phyloP scores from a whole-genome alignment of 306 rosid species.

The Begonia masoniana region DNA sequence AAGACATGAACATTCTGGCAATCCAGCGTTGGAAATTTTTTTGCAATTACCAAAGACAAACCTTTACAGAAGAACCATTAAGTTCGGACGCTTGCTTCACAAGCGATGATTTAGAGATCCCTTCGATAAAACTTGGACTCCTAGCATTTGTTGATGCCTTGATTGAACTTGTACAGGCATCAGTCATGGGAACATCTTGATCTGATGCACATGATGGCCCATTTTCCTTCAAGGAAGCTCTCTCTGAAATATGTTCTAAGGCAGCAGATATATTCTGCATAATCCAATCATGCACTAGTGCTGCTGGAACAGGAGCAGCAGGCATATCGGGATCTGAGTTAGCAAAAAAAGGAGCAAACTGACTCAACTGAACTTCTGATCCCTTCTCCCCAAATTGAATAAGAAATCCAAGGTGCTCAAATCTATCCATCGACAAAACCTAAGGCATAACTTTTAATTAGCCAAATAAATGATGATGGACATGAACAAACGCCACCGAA shows the following conservation, averaged over 20 bases:
- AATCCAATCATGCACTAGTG: slow-evolving; percentile 89
- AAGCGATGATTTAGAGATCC: slow-evolving; percentile 80
- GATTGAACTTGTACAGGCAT: slow-evolving; percentile 47
- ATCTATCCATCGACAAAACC: slow-evolving; percentile 89
- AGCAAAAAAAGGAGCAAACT: slow-evolving; percentile 86
- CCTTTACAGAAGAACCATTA: slow-evolving; percentile 88
- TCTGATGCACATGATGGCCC: slow-evolving; percentile 59
- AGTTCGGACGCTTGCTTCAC: slow-evolving; percentile 79
- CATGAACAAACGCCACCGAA: no score
- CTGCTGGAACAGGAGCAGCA: slow-evolving; percentile 80
- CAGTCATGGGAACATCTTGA: slow-evolving; percentile 91
- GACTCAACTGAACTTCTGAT: slow-evolving; percentile 57
- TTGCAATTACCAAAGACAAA: slow-evolving; percentile 13
- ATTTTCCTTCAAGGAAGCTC: slow-evolving; percentile 70
- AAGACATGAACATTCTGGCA: no score
- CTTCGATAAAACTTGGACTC: slow-evolving; percentile 84
- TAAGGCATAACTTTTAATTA: slow-evolving; percentile 3
- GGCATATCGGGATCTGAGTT: slow-evolving; percentile 99
- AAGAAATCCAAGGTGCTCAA: slow-evolving; percentile 91
- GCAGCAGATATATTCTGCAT: slow-evolving; percentile 63
- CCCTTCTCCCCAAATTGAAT: slow-evolving; percentile 86
- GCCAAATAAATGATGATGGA: no score
- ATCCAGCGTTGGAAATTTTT: no score
- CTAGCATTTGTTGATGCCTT: slow-evolving; percentile 49
- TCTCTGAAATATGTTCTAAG: slow-evolving; percentile 75